A percentile compares a stretch with the other conserved stretches of the same genome.
Evolutionary conservation across 129 eudicot species (phyloP).

Genomic region (Deinandra increscens): DNA sequence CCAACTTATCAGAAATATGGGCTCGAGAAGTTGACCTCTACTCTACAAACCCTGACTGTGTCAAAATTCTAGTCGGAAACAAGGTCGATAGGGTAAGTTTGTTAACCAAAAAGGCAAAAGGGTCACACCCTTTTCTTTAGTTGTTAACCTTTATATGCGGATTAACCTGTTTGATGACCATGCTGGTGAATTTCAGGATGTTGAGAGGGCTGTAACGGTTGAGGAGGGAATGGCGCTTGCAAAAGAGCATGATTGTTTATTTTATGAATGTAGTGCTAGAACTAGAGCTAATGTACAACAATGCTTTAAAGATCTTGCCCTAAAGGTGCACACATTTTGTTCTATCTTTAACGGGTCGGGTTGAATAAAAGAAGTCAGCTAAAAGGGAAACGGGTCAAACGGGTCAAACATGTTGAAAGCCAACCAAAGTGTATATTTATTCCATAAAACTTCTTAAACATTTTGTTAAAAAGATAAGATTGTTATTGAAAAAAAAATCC

Average conservation of each 20-base stretch:
- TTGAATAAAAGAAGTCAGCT: neutral
- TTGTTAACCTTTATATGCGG: neutral
- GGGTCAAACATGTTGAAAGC: neutral
- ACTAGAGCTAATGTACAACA: conserved; percentile 80
- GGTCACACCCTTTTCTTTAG: neutral
- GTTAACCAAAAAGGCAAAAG: neutral
- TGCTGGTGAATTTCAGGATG: conserved; percentile 52
- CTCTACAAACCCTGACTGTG: conserved; percentile 76
- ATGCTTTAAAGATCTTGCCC: conserved; percentile 70
- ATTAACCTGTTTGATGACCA: neutral
- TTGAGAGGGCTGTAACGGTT: conserved; percentile 70
- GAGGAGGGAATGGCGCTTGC: conserved; percentile 90
- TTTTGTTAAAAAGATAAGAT: neutral
- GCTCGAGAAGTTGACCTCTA: conserved; percentile 72
- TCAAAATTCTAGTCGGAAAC: conserved; percentile 80
- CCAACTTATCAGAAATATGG: conserved; percentile 71
- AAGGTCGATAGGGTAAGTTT: conserved; percentile 87
- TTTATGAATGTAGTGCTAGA: conserved; percentile 85
- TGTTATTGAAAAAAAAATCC: neutral
- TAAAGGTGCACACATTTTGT: conserved; percentile 47
- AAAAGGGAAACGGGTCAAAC: neutral
- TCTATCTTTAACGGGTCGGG: neutral
- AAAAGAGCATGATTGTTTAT: conserved; percentile 55
- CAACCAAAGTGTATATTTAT: neutral
- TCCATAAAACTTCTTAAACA: neutral